Conservation (phyloP, 495 filamentous ascomycete species). For the Xylaria palmicola region DNA sequence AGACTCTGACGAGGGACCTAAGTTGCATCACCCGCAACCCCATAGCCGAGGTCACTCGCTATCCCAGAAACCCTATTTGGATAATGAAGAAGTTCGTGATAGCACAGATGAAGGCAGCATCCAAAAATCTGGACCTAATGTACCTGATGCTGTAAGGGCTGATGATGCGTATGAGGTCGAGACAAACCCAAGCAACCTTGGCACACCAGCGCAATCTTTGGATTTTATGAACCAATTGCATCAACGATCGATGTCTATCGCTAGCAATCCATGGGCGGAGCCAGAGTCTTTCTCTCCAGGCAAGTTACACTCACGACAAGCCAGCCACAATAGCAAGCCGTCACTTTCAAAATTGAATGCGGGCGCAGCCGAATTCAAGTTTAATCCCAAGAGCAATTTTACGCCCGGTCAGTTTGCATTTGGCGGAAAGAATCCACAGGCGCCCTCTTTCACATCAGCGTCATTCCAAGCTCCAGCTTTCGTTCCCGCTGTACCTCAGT, state of each 20-base stretch:
- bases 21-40: slow-evolving; percentile 60
- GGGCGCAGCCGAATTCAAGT: slow-evolving; percentile 82
- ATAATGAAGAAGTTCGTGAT: slow-evolving; percentile 35
- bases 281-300: slow-evolving; percentile 35
- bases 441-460: slow-evolving; percentile 37
- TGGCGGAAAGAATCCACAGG: slow-evolving; percentile 55
- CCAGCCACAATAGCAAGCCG: slow-evolving; percentile 59
- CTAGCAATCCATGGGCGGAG: slow-evolving; percentile 54
- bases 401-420: slow-evolving; percentile 58
- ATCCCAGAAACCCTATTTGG: slow-evolving; percentile 52
- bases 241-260: slow-evolving; percentile 41
- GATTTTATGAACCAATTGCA: slow-evolving; percentile 41
- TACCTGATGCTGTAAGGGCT: slow-evolving; percentile 28
- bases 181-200: slow-evolving; percentile 72
- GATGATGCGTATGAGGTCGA: slow-evolving; percentile 67
- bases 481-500: slow-evolving; percentile 30
- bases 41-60: slow-evolving; percentile 60
- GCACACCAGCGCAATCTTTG: slow-evolving; percentile 54
- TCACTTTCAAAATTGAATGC: slow-evolving; percentile 82
- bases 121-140: slow-evolving; percentile 28
- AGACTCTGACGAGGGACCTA: slow-evolving; percentile 44
- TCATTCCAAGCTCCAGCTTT: slow-evolving; percentile 29
- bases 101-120: slow-evolving; percentile 36
- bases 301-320: slow-evolving; percentile 31
- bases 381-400: slow-evolving; percentile 65